Evolutionary conservation across 2,329 filamentous ascomycete genomes (phyloP).

Genomic region (Claviceps africana): DNA sequence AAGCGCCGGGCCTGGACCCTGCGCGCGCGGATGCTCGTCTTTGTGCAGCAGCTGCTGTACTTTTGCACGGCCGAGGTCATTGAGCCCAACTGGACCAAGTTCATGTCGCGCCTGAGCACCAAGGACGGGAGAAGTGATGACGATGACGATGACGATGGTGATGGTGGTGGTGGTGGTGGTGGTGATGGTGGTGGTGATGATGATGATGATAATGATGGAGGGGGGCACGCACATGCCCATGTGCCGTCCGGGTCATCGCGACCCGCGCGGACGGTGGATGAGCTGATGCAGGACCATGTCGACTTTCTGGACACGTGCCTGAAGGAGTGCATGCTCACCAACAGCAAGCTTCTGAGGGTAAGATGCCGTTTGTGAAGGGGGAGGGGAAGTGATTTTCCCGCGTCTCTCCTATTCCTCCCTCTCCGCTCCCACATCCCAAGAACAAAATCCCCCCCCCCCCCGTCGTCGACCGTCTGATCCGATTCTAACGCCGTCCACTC

Average conservation of each 20-base stretch:
- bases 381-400: too few relatives aligned
- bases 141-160: slow-evolving; percentile 8
- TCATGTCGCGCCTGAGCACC: slow-evolving; percentile 74
- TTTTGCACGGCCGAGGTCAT: slow-evolving; percentile 96
- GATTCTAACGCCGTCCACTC: too few relatives aligned
- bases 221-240: background rate
- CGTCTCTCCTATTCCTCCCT: background rate
- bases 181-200: too few relatives aligned
- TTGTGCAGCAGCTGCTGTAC: slow-evolving; percentile 91
- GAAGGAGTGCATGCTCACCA: slow-evolving; percentile 98
- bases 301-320: slow-evolving; percentile 95
- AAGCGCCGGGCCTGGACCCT: slow-evolving; percentile 87
- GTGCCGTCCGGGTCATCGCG: slow-evolving; percentile 12
- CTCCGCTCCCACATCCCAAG: background rate
- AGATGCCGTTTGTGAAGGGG: too few relatives aligned
- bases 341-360: slow-evolving; percentile 85
- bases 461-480: too few relatives aligned
- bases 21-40: slow-evolving; percentile 86
- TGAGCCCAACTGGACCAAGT: slow-evolving; percentile 88
- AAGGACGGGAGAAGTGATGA: slow-evolving; percentile 25
- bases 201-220: slow-evolving; percentile 8
- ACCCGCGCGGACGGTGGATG: slow-evolving; percentile 63
- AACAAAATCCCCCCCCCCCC: background rate
- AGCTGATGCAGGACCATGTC: slow-evolving; percentile 97
- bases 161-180: too few relatives aligned